Evolutionary conservation across 164 flowering plant species (phyloP), one percentile per base, ranked within the genome.

Genomic region (Liquidambar formosana): DNA sequence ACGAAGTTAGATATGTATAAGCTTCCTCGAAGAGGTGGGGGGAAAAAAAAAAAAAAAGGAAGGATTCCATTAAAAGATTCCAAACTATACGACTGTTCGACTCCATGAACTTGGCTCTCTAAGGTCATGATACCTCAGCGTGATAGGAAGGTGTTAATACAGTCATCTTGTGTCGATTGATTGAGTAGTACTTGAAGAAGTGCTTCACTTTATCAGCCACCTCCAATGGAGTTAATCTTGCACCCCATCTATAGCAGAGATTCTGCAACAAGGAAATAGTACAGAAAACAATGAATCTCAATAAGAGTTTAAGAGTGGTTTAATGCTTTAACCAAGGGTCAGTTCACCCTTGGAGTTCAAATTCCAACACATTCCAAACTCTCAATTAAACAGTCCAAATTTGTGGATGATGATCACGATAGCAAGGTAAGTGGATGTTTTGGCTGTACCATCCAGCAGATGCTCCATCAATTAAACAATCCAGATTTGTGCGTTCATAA

Each of bases 111-210:
- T 5, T 43, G 3, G 51, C 27, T 47, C 21, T 10, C 28, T 41
- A 9, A 47, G 21, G 18, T 1, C 13, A 48, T 18, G 53, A 62
- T 82, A 94, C 99, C 97, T 92, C 97, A 26, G 97, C 99, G 65
- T 92, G 97, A 76, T 92, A 94, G 21, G 97, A 91, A 68, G 99
- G 97, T 49, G 99, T 94, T 51, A 94, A 66, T 13, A 89, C 93
- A 38, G 99, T 94, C 97, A 94, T 92, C 73, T 94, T 94, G 84
- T 94, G 99, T 47, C 99, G 82, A 74, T 94, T 94, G 77, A 92
- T 94, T 27, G 99, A 94, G 71, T 94, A 94, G 70, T 91, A 91
- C 81, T 91, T 94, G 87, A 94, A 92, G 85, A 94, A 94, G 76
- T 90, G 79, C 71, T 94, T 92, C 81, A 92, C 99, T 82, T 92